Conservation (phyloP, 106 monocot species). For the Allium fistulosum region DNA sequence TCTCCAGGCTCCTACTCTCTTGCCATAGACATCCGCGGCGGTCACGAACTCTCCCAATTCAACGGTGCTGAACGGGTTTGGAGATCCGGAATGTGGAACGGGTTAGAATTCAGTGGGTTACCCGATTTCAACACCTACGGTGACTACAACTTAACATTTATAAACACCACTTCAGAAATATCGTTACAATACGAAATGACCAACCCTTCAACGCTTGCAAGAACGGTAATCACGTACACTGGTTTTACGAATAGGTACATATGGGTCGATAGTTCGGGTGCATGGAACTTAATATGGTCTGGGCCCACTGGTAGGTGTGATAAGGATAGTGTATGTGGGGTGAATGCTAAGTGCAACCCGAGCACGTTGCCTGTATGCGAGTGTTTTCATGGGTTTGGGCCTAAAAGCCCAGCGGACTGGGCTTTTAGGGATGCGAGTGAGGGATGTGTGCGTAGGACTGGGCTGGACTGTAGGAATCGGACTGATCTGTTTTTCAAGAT, state of each 20-base stretch:
- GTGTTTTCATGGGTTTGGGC: slow-evolving; percentile 45
- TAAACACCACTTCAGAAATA: slow-evolving; percentile 10
- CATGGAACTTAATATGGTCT: slow-evolving; percentile 24
- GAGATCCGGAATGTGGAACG: slow-evolving; percentile 18
- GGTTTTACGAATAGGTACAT: slow-evolving; percentile 6
- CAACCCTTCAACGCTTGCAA: neutral
- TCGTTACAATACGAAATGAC: slow-evolving; percentile 2
- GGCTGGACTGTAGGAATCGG: slow-evolving; percentile 19
- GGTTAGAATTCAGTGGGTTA: neutral
- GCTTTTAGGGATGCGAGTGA: slow-evolving; percentile 2
- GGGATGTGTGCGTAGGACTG: slow-evolving; percentile 29
- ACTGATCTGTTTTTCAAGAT: slow-evolving; percentile 26
- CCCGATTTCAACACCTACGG: neutral
- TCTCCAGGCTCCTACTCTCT: slow-evolving; percentile 17
- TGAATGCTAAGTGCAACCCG: slow-evolving; percentile 30
- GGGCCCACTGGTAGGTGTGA: slow-evolving; percentile 28
- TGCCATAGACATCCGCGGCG: slow-evolving; percentile 2
- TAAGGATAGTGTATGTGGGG: slow-evolving; percentile 23
- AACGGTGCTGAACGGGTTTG: neutral
- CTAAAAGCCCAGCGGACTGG: slow-evolving; percentile 27
- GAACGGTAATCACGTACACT: slow-evolving; percentile 9
- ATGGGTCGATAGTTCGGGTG: slow-evolving; percentile 2
- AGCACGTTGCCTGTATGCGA: slow-evolving; percentile 26
- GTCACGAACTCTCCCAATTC: neutral
- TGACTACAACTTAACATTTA: slow-evolving; percentile 10